Base-by-base conservation (phyloP, 768 basidiomycete species). In the Lactifluus pinguis region DNA sequence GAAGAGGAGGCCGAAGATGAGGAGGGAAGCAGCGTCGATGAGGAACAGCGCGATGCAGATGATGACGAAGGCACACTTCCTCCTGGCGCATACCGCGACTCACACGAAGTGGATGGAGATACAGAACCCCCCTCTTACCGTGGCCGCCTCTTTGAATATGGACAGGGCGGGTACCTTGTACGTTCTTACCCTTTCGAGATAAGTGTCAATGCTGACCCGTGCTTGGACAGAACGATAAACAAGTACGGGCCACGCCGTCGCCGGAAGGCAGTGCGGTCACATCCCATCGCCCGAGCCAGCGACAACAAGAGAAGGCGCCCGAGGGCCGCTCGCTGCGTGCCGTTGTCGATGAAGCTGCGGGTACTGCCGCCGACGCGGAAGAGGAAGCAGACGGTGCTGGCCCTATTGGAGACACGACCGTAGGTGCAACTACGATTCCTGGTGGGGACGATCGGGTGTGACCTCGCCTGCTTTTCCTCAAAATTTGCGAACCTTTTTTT, bases 231-330 rank as follows among this genome's bases (percentile, higher is more conserved):
- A 66, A 70, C 21, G 76, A 78, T 29, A 77, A 78, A 68, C 77
- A 75, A 55, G 1, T 53, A n/a, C 32, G 38, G 25, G 36, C 32
- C 14, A 55, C 59, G 9, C 64, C 55, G 8, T 60, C 62, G 56
- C 57, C 62, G 59, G 60, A 39, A 56, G 71, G 69, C 1, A 74
- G 72, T 17, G 69, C 71, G 14, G 72, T 68, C 36, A 64, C 77
- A 49, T 69, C 75, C 19, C 75, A 79, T 45, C 73, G 76, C 52
- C 74, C 78, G 25, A 85, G 81, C 68, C 76, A 79, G 66, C 81
- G 88, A 49, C 84, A 82, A 68, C 79, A 82, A 72, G 89, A 87
- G 70, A 88, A 89, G 73, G 85, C 87, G 10, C 85, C 87, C 0
- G 86, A 84, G 68, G 82, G 81, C 6, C 76, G 77, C 19, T 47